phyloP scores from a whole-genome alignment of 805 yeast genomes.

The Kodamaea leandrae region DNA sequence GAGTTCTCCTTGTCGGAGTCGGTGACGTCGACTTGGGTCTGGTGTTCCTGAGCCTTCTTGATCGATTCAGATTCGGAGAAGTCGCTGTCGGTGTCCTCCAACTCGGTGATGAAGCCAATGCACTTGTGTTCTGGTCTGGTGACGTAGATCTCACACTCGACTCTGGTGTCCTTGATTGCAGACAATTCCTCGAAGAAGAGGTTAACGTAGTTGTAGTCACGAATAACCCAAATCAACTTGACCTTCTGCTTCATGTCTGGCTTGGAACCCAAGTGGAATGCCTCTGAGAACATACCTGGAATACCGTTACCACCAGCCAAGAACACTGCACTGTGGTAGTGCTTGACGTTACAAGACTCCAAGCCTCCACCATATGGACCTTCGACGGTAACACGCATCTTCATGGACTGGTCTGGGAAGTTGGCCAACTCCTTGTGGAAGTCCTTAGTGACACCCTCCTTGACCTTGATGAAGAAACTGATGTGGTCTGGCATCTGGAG shows the following conservation, averaged over 20 bases:
- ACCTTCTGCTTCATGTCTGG: slow-evolving; percentile 3
- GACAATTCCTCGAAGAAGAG: slow-evolving; percentile 48
- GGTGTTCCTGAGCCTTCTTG: background rate
- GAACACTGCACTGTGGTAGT: slow-evolving; percentile 29
- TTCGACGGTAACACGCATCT: slow-evolving; percentile 30
- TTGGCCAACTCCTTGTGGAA: slow-evolving; percentile 22
- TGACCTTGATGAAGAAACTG: slow-evolving; percentile 48
- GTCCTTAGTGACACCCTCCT: slow-evolving; percentile 50
- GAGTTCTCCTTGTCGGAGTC: slow-evolving; percentile 2
- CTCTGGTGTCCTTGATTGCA: slow-evolving; percentile 23
- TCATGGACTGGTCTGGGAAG: slow-evolving; percentile 25
- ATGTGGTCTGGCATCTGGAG: slow-evolving; percentile 44
- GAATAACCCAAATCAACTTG: slow-evolving; percentile 58
- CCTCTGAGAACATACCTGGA: slow-evolving; percentile 35
- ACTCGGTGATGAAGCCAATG: slow-evolving; percentile 2
- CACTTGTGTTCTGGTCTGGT: slow-evolving; percentile 22
- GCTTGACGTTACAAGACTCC: slow-evolving; percentile 15
- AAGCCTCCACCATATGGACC: slow-evolving; percentile 36
- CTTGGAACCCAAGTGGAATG: slow-evolving; percentile 21
- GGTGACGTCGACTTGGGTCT: background rate
- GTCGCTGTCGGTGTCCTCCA: background rate
- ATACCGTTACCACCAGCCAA: slow-evolving; percentile 40
- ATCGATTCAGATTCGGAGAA: background rate
- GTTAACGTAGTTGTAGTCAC: slow-evolving; percentile 47
- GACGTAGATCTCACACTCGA: slow-evolving; percentile 29